A percentile compares a stretch with the other conserved stretches of the same genome.
phyloP scores from a whole-genome alignment of 2,329 filamentous ascomycete species.

The Diaporthe ilicicola region DNA sequence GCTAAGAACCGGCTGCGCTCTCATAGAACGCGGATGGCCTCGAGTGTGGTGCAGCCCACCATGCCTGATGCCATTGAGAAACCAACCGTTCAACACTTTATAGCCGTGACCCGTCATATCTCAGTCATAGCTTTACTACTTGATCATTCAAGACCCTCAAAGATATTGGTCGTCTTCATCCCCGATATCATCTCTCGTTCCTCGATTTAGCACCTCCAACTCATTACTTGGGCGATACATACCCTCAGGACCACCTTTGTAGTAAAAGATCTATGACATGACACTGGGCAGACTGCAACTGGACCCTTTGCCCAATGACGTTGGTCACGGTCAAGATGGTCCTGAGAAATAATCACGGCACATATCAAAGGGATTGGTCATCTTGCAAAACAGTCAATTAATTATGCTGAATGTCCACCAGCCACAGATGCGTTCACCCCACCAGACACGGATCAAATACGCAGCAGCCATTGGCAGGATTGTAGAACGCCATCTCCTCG shows the following conservation, averaged over 20 bases:
- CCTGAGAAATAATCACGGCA: background rate
- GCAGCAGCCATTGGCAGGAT: background rate
- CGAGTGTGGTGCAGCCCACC: background rate
- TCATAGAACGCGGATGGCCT: background rate
- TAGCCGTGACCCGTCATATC: too few species aligned
- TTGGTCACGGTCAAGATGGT: background rate
- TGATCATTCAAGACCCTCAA: too few species aligned
- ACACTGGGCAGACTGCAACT: too few species aligned
- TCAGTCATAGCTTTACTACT: too few species aligned
- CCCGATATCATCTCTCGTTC: too few species aligned
- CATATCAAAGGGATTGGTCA: background rate
- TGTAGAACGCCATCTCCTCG: background rate
- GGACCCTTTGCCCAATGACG: too few species aligned
- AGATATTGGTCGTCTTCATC: too few species aligned
- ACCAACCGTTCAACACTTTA: too few species aligned
- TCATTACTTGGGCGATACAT: too few species aligned
- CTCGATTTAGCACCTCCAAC: too few species aligned
- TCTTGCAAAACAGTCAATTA: slow-evolving; percentile 8
- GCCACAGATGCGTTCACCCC: background rate
- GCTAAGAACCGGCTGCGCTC: background rate
- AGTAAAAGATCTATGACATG: too few species aligned
- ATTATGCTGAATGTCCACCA: slow-evolving; percentile 1
- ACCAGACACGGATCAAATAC: background rate
- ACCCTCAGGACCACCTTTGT: too few species aligned
- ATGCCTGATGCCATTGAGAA: background rate